Conservation (phyloP, 768 basidiomycete genomes). For the Russula sp. region DNA sequence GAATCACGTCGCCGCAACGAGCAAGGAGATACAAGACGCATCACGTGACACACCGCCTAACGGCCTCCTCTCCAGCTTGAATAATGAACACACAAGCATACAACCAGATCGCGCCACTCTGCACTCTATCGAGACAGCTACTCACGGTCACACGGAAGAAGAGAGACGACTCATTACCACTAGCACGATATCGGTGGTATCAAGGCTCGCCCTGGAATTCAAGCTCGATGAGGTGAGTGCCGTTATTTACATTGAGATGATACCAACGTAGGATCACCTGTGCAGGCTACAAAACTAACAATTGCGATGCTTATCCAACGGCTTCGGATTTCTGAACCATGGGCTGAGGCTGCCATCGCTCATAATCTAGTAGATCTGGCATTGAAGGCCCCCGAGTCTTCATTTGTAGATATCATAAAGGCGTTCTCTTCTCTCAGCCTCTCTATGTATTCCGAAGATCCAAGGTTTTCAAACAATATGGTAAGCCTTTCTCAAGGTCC, state of each 20-base stretch:
- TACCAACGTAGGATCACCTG: background rate
- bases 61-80: conserved; percentile 21
- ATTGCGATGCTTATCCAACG: conserved; percentile 91
- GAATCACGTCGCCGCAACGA: conserved; percentile 82
- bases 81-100: conserved; percentile 17
- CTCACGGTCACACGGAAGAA: conserved; percentile 69
- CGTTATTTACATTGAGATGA: background rate
- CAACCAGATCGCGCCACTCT: conserved; percentile 40
- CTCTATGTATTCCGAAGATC: conserved; percentile 82
- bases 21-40: conserved; percentile 62
- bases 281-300: conserved; percentile 74
- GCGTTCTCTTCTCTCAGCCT: conserved; percentile 81
- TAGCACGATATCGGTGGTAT: conserved; percentile 87
- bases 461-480: conserved; percentile 84
- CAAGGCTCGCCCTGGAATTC: conserved; percentile 82
- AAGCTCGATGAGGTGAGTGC: conserved; percentile 64
- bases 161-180: conserved; percentile 80
- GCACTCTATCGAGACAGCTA: conserved; percentile 54
- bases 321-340: conserved; percentile 74
- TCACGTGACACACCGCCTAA: conserved; percentile 34
- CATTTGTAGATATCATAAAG: conserved; percentile 78
- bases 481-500: conserved; percentile 31
- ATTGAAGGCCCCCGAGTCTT: conserved; percentile 61
- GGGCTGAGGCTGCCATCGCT: conserved; percentile 86
- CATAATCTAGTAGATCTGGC: conserved; percentile 90